Conservation (phyloP, 1,139 yeast species). For the Candida albicans region DNA sequence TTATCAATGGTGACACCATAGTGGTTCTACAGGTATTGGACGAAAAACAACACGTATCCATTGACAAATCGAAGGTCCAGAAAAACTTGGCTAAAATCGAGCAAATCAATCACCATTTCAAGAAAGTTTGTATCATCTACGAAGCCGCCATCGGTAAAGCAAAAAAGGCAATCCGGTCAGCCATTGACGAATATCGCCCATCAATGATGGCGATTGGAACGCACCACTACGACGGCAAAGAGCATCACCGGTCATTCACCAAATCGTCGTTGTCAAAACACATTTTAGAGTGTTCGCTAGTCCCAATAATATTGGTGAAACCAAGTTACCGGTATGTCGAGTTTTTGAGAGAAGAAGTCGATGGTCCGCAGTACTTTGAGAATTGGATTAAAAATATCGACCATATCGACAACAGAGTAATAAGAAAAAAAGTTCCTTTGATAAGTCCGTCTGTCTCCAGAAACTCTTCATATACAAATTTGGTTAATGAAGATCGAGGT, state of each 20-base stretch:
- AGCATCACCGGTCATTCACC: constrained; percentile 40
- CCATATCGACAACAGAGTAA: constrained; percentile 11
- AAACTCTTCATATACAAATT: constrained; percentile 14
- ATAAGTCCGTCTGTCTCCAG: constrained; percentile 22
- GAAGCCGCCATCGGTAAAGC: constrained; percentile 67
- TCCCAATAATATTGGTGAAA: constrained; percentile 68
- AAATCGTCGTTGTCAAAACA: constrained; percentile 57
- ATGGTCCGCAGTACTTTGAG: constrained; percentile 31
- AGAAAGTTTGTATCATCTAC: constrained; percentile 53
- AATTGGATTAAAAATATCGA: constrained; percentile 30
- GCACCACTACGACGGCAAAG: constrained; percentile 36
- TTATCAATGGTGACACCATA: constrained; percentile 63
- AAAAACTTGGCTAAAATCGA: constrained; percentile 43
- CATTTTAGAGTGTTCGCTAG: constrained; percentile 64
- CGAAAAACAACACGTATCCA: constrained; percentile 29
- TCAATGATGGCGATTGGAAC: constrained; percentile 66
- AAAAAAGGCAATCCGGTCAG: constrained; percentile 51
- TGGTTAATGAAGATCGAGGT: constrained; percentile 15
- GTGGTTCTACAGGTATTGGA: constrained; percentile 62
- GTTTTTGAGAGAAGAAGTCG: constrained; percentile 24
- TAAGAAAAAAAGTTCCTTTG: constrained; percentile 14
- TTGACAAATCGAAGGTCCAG: constrained; percentile 35
- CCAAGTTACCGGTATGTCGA: constrained; percentile 50
- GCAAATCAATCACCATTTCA: constrained; percentile 45
- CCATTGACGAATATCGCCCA: constrained; percentile 63